Conservation (phyloP, 768 basidiomycete species). For the Tricholoma sp. region DNA sequence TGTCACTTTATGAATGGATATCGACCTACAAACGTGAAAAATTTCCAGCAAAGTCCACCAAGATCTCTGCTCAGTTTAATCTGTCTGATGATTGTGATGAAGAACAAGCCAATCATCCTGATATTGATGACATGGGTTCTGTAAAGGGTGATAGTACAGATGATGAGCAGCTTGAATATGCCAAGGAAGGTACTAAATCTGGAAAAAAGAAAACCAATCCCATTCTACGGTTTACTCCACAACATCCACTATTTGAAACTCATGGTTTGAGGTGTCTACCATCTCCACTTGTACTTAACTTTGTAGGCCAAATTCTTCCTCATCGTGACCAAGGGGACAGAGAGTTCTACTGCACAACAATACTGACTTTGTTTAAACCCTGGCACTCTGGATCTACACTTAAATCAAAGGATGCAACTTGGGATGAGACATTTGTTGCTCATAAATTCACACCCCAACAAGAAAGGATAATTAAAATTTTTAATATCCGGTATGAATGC, state of each 20-base stretch:
- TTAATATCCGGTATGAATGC: too few species aligned
- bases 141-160: background rate
- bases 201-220: background rate
- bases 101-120: background rate
- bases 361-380: constrained; percentile 25
- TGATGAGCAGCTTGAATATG: background rate
- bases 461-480: too few species aligned
- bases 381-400: constrained; percentile 11
- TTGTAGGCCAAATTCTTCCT: constrained; percentile 6
- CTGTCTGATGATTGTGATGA: background rate
- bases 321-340: constrained; percentile 22
- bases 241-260: background rate
- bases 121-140: background rate
- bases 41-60: background rate
- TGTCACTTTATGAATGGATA: constrained; percentile 25
- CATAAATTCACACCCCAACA: too few species aligned
- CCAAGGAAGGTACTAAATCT: background rate
- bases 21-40: constrained; percentile 9
- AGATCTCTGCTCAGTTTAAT: background rate
- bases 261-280: background rate
- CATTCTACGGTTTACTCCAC: background rate
- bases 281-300: background rate
- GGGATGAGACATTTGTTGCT: too few species aligned
- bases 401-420: too few species aligned
- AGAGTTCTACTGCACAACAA: constrained; percentile 25